Conservation (phyloP, 176 grass and related monocot genomes). For the Phoenix dactylifera region DNA sequence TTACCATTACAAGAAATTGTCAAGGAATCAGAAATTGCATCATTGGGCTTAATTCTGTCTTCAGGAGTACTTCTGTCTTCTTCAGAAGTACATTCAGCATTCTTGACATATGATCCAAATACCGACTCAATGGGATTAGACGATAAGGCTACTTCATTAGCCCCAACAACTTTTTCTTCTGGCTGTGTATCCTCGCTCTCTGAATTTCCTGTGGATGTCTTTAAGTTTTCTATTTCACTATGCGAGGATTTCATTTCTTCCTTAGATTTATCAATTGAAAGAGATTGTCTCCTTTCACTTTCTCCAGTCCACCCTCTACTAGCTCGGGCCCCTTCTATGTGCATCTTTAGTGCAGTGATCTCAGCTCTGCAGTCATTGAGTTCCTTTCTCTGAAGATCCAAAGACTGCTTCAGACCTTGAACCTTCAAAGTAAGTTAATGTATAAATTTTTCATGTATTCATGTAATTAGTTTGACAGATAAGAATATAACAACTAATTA, state of each 20-base stretch:
- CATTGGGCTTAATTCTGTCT: constrained; percentile 19
- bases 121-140: constrained; percentile 28
- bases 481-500: no score
- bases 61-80: constrained; percentile 24
- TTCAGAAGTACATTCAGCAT: constrained; percentile 25
- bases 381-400: constrained; percentile 70
- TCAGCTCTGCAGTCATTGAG: constrained; percentile 91
- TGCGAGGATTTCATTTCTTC: constrained; percentile 22
- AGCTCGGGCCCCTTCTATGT: constrained; percentile 76
- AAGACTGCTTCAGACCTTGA: constrained; percentile 73
- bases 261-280: constrained; percentile 32
- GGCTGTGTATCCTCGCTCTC: constrained; percentile 20
- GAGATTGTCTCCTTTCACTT: constrained; percentile 26
- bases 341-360: constrained; percentile 96
- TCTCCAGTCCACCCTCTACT: constrained; percentile 42
- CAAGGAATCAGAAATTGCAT: constrained; percentile 10
- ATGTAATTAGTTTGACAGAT: no score
- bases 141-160: constrained; percentile 13
- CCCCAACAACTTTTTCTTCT: constrained; percentile 21
- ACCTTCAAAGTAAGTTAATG: constrained; percentile 39
- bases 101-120: constrained; percentile 28
- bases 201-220: constrained; percentile 23
- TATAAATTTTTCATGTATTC: constrained; percentile 19
- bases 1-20: constrained; percentile 34
- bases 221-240: constrained; percentile 30